Conservation (phyloP, 345 rosid genomes). For the Mercurialis annua region DNA sequence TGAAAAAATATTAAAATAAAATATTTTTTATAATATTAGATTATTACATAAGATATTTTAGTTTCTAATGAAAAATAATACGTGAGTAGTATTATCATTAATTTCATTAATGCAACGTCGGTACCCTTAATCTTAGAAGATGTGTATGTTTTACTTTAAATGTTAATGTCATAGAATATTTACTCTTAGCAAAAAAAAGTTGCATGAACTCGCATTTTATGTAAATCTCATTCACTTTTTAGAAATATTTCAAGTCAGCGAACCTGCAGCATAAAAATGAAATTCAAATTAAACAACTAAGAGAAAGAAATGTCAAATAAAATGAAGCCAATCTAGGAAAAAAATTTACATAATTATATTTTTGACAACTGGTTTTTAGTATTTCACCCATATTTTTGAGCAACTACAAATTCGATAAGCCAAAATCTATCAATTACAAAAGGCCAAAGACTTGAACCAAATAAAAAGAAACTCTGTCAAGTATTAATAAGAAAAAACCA, state of each 20-base stretch:
- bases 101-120: not conserved
- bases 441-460: not conserved
- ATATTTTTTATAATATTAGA: no score
- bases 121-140: not conserved
- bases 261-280: constrained; percentile 44
- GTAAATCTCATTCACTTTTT: constrained; percentile 90
- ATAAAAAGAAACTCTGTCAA: not conserved
- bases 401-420: constrained; percentile 27
- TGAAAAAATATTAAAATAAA: no score
- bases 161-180: not conserved
- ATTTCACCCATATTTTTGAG: constrained; percentile 66
- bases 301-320: not conserved
- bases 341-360: constrained; percentile 53
- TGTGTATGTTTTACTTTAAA: not conserved
- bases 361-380: constrained; percentile 58
- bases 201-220: constrained; percentile 68
- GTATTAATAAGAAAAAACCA: not conserved
- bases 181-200: not conserved
- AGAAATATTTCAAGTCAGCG: constrained; percentile 89
- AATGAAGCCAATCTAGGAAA: not conserved
- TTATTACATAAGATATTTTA: no score
- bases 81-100: no score
- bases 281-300: no score
- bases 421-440: not conserved
- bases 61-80: no score